Conservation (phyloP, 208 protist species). For the Wallacemonas collosoma region DNA sequence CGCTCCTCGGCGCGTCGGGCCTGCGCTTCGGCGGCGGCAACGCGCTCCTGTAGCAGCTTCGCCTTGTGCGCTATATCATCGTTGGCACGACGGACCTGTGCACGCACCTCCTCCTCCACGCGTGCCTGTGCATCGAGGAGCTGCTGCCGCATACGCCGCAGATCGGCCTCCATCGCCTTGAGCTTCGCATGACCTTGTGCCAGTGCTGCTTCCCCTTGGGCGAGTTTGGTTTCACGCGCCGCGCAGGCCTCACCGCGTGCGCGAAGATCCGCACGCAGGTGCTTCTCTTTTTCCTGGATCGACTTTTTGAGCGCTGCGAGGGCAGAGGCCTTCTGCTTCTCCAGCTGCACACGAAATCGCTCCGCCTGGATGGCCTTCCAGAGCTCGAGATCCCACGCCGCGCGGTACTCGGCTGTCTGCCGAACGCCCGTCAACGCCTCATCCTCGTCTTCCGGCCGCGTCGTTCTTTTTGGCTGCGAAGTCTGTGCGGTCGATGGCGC, state of each 20-base stretch:
- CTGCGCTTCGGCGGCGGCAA: conserved; percentile 60
- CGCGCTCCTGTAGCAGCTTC: conserved; percentile 51
- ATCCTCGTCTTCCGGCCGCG: background rate
- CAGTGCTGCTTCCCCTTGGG: conserved; percentile 40
- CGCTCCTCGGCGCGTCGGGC: conserved; percentile 67
- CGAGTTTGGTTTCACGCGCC: conserved; percentile 35
- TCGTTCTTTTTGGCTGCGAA: background rate
- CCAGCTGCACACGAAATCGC: conserved; percentile 62
- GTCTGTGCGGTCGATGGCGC: background rate
- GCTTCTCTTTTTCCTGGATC: conserved; percentile 44
- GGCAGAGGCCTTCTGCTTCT: conserved; percentile 43
- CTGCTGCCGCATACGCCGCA: conserved; percentile 60
- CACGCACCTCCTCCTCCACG: conserved; percentile 72
- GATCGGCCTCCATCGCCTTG: conserved; percentile 53
- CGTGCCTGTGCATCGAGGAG: conserved; percentile 67
- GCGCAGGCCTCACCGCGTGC: conserved; percentile 29
- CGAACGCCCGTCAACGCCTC: conserved; percentile 43
- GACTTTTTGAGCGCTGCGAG: conserved; percentile 35
- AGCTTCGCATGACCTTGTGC: conserved; percentile 39
- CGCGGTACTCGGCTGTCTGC: conserved; percentile 79
- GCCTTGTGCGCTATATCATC: conserved; percentile 62
- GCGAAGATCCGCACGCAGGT: conserved; percentile 18
- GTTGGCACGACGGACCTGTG: conserved; percentile 75
- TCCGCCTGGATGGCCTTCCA: conserved; percentile 84
- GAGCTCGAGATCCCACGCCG: conserved; percentile 88